Evolutionary conservation across 2,329 filamentous ascomycete species (phyloP), one percentile per base, ranked within the genome.

Genomic region (Cryphonectria japonica): DNA sequence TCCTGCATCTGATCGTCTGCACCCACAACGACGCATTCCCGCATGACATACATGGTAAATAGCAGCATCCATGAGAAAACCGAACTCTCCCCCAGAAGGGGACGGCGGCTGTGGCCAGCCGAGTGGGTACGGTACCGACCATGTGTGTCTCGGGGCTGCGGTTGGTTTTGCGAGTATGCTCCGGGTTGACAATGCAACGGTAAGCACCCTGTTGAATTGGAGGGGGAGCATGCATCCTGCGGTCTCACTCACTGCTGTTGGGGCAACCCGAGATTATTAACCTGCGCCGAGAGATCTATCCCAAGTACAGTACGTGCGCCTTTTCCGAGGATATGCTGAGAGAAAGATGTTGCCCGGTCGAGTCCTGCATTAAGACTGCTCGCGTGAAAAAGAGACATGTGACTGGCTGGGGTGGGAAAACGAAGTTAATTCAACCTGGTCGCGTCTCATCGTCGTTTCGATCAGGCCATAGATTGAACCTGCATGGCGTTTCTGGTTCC

Each of bases 171-270:
- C 59, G 59, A 34, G 34, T 3, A 37, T 61, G 52, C 32, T 32
- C 37, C 59, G 16, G 32, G 32, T 61, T 61, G 32, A 61, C 59
- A n/a, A 37, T 37, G 59, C 59, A n/a, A 61, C 32, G 59, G 61
- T 63, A 43, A 63, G 61, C 34, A 63, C 61, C 37, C 39, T 63
- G 61, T 63, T 26, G 61, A 37, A 29, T 43, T 26, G 61, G 41
- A 63, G 61, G 59, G 37, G 29, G 2, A 63, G 37, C 26, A 43
- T 63, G 61, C 60, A 26, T 37, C 32, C 34, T 43, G 61, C 37
- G 61, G 34, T 7, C 26, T 43, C 34, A 63, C 39, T 13, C 34
- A 63, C 39, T 13, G 22, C 61, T 4, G 13, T 29, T n/a, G 8
- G 19, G 61, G 41, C 22, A 37, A 11, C 59, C 59, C 61, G 26